These are phyloP conservation scores for Carex littledalei DNA, from an alignment of 176 grass and related monocot genomes.

Conservation along the genomic window DNA sequence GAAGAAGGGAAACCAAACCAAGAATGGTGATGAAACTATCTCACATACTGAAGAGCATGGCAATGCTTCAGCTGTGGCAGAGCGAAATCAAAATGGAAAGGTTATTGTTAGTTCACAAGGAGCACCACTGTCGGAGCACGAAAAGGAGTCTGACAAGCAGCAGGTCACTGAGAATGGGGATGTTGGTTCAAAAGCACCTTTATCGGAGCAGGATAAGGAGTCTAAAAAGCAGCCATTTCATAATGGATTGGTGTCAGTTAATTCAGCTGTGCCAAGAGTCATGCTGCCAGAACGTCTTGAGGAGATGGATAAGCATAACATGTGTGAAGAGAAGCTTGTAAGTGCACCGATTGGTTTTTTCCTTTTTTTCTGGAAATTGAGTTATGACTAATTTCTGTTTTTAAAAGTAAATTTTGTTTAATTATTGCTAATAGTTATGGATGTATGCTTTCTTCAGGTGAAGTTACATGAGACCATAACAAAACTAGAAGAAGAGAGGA, in stretches of 20 bases:
- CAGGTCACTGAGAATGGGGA: neutral
- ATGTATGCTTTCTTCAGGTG: conserved; percentile 32
- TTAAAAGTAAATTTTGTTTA: neutral
- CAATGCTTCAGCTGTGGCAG: conserved; percentile 6
- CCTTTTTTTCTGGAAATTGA: neutral
- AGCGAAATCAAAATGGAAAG: conserved; percentile 18
- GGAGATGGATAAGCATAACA: conserved; percentile 43
- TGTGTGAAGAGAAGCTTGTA: conserved; percentile 60
- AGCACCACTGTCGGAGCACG: conserved; percentile 25
- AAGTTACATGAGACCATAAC: conserved; percentile 50
- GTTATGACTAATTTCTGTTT: neutral
- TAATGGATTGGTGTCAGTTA: conserved; percentile 25
- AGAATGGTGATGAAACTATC: conserved; percentile 38
- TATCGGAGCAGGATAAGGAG: conserved; percentile 27
- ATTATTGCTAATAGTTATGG: neutral
- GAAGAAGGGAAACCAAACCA: conserved; percentile 80
- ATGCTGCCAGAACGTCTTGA: conserved; percentile 47
- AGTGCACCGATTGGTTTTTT: conserved; percentile 16
- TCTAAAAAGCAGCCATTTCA: conserved; percentile 32
- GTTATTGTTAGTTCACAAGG: conserved; percentile 30
- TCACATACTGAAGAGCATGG: conserved; percentile 33
- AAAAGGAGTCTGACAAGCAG: conserved; percentile 11
- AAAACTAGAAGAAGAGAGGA: conserved; percentile 56
- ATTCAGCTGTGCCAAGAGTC: conserved; percentile 40
- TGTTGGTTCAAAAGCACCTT: conserved; percentile 30